These are phyloP conservation scores for Calycina herbarum DNA, from an alignment of 2,329 filamentous ascomycete species.

Conservation along the genomic window DNA sequence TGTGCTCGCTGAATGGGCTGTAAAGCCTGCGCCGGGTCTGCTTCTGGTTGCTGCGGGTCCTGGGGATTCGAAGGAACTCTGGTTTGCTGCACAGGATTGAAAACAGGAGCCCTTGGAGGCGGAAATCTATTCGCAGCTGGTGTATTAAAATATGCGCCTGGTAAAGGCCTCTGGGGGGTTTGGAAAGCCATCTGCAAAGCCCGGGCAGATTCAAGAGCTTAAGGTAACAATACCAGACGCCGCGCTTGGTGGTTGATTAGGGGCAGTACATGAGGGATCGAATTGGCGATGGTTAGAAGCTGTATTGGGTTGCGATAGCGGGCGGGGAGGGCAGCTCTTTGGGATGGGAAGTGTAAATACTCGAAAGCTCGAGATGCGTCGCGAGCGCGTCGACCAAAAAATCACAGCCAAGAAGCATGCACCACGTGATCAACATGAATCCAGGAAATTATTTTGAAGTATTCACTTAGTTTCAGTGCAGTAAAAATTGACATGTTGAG, in stretches of 20 bases:
- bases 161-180: conserved; percentile 71
- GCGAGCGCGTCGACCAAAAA: conserved; percentile 14
- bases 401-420: conserved; percentile 1
- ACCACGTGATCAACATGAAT: neutral
- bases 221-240: conserved; percentile 22
- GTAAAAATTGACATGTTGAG: no score
- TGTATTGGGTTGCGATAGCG: conserved; percentile 11
- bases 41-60: conserved; percentile 11
- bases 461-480: neutral
- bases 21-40: conserved; percentile 44
- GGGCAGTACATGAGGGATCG: conserved; percentile 29
- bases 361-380: conserved; percentile 19
- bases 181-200: conserved; percentile 29
- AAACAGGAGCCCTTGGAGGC: conserved; percentile 54
- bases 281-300: conserved; percentile 11
- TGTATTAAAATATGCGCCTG: conserved; percentile 75
- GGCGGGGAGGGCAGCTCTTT: conserved; percentile 15
- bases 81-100: conserved; percentile 35
- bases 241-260: conserved; percentile 22
- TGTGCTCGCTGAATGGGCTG: conserved; percentile 79
- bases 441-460: neutral
- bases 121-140: conserved; percentile 59
- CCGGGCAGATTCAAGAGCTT: neutral
- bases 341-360: conserved; percentile 19
- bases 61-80: conserved; percentile 19